These are phyloP conservation scores for Venturia asperata DNA, from an alignment of 2,329 filamentous ascomycete species.

Conservation along the genomic window DNA sequence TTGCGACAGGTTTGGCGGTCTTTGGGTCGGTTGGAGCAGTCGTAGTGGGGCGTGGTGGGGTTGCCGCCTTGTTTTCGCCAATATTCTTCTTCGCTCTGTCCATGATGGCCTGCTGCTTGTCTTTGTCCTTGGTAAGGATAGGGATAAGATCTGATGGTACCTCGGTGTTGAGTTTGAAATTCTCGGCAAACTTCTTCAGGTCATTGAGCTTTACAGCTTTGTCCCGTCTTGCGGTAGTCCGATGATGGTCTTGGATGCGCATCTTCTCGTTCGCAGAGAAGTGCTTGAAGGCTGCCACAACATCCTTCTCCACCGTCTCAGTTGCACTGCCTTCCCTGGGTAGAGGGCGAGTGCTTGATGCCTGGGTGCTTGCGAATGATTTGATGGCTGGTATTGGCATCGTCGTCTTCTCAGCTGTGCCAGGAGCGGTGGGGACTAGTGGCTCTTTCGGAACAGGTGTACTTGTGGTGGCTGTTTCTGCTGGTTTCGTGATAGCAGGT, in stretches of 20 bases:
- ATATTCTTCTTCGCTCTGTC: conserved; percentile 75
- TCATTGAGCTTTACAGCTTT: conserved; percentile 91
- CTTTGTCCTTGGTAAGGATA: conserved; percentile 94
- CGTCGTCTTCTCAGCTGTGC: conserved; percentile 45
- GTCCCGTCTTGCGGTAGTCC: conserved; percentile 50
- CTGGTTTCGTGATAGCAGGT: conserved; percentile 45
- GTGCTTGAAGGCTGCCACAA: conserved; percentile 56
- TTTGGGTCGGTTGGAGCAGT: conserved; percentile 32
- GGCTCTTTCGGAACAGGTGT: conserved; percentile 4
- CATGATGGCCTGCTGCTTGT: conserved; percentile 87
- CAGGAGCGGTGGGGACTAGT: neutral
- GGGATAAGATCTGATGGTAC: conserved; percentile 87
- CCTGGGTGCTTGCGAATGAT: conserved; percentile 24
- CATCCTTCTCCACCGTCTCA: conserved; percentile 54
- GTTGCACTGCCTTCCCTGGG: conserved; percentile 44
- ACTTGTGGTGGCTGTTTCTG: neutral
- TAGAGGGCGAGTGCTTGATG: conserved; percentile 21
- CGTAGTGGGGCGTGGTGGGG: conserved; percentile 36
- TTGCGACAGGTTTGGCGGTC: conserved; percentile 26
- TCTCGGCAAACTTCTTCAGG: conserved; percentile 87
- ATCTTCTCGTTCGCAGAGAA: conserved; percentile 57
- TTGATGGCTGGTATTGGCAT: conserved; percentile 22
- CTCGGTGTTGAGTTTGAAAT: conserved; percentile 88
- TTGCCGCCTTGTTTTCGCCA: conserved; percentile 43
- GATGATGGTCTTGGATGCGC: conserved; percentile 47